Conservation (phyloP, 352 stramenopile species). For the Globisporangium alternatum region DNA sequence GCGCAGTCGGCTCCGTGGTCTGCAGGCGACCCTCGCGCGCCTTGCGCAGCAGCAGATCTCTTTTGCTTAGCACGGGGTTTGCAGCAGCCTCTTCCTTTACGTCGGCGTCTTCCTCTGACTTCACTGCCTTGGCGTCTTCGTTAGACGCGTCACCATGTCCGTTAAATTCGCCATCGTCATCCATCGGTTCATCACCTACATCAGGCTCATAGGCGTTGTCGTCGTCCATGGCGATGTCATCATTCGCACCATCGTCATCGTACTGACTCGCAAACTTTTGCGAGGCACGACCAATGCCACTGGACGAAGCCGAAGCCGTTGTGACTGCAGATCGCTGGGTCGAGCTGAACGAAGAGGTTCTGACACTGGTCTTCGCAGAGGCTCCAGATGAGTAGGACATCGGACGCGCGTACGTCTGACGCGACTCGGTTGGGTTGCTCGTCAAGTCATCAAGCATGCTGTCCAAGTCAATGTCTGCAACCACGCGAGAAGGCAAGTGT, state of each 20-base stretch:
- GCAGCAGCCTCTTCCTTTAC: constrained; percentile 15
- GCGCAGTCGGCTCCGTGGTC: constrained; percentile 56
- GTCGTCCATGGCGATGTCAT: constrained; percentile 17
- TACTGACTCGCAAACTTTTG: constrained; percentile 16
- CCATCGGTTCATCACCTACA: constrained; percentile 21
- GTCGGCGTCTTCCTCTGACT: constrained; percentile 22
- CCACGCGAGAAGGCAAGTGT: not conserved
- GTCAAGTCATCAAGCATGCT: constrained; percentile 85
- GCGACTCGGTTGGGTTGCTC: constrained; percentile 74
- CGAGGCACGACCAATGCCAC: constrained; percentile 15
- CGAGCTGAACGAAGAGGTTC: constrained; percentile 12
- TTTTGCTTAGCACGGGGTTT: constrained; percentile 52
- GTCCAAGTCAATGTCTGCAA: constrained; percentile 79
- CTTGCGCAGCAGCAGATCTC: constrained; percentile 73
- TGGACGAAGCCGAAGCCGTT: constrained; percentile 11
- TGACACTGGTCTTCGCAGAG: constrained; percentile 21
- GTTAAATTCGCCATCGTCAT: constrained; percentile 11
- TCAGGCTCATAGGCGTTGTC: constrained; percentile 16
- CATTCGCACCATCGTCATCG: constrained; percentile 23
- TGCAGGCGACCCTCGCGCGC: constrained; percentile 54
- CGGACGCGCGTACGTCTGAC: constrained; percentile 42
- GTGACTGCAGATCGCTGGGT: constrained; percentile 12
- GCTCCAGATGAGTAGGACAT: constrained; percentile 56
- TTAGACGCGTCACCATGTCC: constrained; percentile 1
- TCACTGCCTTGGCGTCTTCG: constrained; percentile 5